These are phyloP conservation scores for Fusarium tricinctum DNA, from an alignment of 2,329 filamentous ascomycete species.

Conservation along the genomic window DNA sequence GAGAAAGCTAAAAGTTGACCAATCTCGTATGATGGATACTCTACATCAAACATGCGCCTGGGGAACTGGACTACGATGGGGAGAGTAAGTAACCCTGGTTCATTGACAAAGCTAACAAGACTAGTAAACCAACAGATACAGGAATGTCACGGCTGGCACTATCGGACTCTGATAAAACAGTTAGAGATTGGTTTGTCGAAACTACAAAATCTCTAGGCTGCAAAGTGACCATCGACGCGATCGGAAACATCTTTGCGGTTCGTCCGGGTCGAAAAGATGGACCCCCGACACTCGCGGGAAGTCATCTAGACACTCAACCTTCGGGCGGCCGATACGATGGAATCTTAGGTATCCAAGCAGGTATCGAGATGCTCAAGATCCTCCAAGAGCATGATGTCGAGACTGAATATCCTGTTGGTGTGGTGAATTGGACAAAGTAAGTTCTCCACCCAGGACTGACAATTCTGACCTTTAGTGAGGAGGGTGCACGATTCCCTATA, in stretches of 20 bases:
- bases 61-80: slow-evolving; percentile 43
- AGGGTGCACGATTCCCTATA: slow-evolving; percentile 83
- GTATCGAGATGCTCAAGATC: slow-evolving; percentile 78
- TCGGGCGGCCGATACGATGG: slow-evolving; percentile 80
- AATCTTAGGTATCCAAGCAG: slow-evolving; percentile 80
- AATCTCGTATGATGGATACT: slow-evolving; percentile 42
- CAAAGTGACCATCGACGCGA: slow-evolving; percentile 75
- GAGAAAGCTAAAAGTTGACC: slow-evolving; percentile 40
- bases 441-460: accelerated
- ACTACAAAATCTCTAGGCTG: slow-evolving; percentile 75
- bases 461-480: slow-evolving; percentile 69
- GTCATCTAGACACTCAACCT: slow-evolving; percentile 76
- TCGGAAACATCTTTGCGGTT: slow-evolving; percentile 86
- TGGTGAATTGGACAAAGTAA: slow-evolving; percentile 84
- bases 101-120: not conserved
- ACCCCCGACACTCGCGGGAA: slow-evolving; percentile 76
- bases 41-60: slow-evolving; percentile 44
- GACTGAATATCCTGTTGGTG: slow-evolving; percentile 78
- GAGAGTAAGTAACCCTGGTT: slow-evolving; percentile 19
- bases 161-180: slow-evolving; percentile 78
- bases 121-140: slow-evolving; percentile 64
- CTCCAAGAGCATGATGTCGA: slow-evolving; percentile 76
- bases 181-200: slow-evolving; percentile 80
- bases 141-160: slow-evolving; percentile 83
- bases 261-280: slow-evolving; percentile 72